phyloP scores from a whole-genome alignment of 345 rosid species.

The Eucalyptus viminalis region DNA sequence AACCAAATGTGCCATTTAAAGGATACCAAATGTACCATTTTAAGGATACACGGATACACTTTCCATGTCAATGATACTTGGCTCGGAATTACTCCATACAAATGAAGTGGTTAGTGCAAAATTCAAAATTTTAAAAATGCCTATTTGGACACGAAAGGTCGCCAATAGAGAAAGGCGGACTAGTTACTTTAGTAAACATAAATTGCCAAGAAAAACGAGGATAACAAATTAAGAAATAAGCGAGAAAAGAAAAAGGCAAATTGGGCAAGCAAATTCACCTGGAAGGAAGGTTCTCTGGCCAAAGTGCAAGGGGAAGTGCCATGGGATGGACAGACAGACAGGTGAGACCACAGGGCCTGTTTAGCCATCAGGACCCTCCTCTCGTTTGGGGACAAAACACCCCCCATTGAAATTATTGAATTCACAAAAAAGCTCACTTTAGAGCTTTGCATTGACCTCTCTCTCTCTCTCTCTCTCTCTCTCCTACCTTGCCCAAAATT shows the following conservation, averaged over 20 bases:
- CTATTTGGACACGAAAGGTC: not conserved
- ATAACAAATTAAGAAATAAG: not conserved
- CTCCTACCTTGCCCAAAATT: not conserved
- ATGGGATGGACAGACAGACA: not conserved
- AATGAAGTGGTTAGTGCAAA: not conserved
- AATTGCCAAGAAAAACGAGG: not conserved
- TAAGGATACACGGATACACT: not conserved
- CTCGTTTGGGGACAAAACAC: not conserved
- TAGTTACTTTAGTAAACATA: not conserved
- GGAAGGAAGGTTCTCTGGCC: not conserved
- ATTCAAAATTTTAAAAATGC: not conserved
- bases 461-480: not conserved
- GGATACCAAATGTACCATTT: not conserved
- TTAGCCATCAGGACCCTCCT: not conserved
- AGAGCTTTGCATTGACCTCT: conserved; percentile 18
- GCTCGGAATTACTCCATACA: not conserved
- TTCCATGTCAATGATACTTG: not conserved
- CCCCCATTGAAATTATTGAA: not conserved
- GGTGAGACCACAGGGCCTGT: not conserved
- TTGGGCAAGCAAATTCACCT: not conserved
- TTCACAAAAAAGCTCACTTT: not conserved
- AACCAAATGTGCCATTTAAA: not conserved
- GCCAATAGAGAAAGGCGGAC: not conserved
- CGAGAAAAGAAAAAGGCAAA: not conserved
- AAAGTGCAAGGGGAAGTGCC: not conserved